A percentile compares a stretch with the other conserved stretches of the same genome.
These are phyloP conservation scores for Beauveria sp. DNA, from an alignment of 2,329 filamentous ascomycete genomes.

Conservation along the genomic window DNA sequence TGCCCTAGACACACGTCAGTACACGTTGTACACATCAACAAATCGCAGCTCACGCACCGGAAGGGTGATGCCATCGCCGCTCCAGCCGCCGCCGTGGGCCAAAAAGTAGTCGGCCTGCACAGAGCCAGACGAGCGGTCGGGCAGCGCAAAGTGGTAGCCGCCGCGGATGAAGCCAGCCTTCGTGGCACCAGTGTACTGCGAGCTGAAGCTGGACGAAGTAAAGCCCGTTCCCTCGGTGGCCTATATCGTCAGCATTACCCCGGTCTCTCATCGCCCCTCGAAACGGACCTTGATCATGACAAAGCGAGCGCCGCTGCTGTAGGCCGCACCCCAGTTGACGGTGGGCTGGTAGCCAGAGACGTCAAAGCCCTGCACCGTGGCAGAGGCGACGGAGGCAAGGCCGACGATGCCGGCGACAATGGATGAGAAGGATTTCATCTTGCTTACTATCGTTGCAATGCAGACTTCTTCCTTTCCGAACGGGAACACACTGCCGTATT, in stretches of 20 bases:
- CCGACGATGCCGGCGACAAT: slow-evolving; percentile 13
- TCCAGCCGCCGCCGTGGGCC: slow-evolving; percentile 46
- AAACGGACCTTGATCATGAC: slow-evolving; percentile 35
- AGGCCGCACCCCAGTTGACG: slow-evolving; percentile 30
- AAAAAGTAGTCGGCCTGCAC: slow-evolving; percentile 45
- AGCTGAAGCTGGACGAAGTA: slow-evolving; percentile 36
- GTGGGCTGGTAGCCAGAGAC: slow-evolving; percentile 32
- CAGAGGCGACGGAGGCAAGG: slow-evolving; percentile 13
- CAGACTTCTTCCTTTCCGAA: neutral
- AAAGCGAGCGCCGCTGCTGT: slow-evolving; percentile 32
- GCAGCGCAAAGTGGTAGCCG: slow-evolving; percentile 49
- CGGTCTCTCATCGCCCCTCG: neutral
- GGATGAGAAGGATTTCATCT: slow-evolving; percentile 12
- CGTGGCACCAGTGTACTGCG: slow-evolving; percentile 42
- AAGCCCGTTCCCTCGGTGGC: slow-evolving; percentile 45
- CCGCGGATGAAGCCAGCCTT: slow-evolving; percentile 45
- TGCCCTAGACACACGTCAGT: slow-evolving; percentile 25
- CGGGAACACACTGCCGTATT: neutral
- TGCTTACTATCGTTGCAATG: neutral
- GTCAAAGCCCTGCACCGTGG: slow-evolving; percentile 32
- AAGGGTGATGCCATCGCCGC: slow-evolving; percentile 43
- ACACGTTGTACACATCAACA: neutral
- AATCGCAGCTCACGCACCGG: slow-evolving; percentile 21
- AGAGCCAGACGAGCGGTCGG: slow-evolving; percentile 33
- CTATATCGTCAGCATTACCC: slow-evolving; percentile 19